phyloP scores from a whole-genome alignment of 441 rosid species.

The Pelargonium myrrhifolium region DNA sequence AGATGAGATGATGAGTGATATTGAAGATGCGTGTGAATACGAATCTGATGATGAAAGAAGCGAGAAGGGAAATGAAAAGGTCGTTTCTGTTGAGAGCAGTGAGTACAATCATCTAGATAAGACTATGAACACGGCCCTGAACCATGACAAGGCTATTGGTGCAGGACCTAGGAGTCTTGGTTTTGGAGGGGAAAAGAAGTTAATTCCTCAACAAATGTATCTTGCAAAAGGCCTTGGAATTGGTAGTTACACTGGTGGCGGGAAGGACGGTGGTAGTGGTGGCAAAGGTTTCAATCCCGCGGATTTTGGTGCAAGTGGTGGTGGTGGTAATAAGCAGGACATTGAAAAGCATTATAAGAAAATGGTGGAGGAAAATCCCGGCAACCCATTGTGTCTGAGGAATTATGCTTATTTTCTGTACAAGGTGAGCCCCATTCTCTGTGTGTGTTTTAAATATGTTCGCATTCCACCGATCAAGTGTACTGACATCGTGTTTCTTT shows the following conservation, averaged over 20 bases:
- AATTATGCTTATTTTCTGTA: constrained; percentile 56
- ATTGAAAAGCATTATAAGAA: constrained; percentile 43
- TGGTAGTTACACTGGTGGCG: constrained; percentile 15
- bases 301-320: constrained; percentile 22
- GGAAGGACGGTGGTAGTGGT: constrained; percentile 19
- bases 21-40: constrained; percentile 2
- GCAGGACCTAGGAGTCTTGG: constrained; percentile 6
- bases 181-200: constrained; percentile 17
- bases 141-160: not conserved
- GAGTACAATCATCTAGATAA: not conserved
- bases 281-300: constrained; percentile 21
- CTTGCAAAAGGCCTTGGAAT: constrained; percentile 40
- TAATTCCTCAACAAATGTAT: constrained; percentile 26
- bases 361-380: constrained; percentile 50
- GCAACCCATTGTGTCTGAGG: constrained; percentile 40
- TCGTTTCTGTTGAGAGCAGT: not conserved
- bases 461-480: not conserved
- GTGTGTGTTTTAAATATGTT: not conserved
- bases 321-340: constrained; percentile 28
- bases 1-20: constrained; percentile 10
- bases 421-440: constrained; percentile 29
- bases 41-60: constrained; percentile 9
- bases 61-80: constrained; percentile 16
- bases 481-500: not conserved
- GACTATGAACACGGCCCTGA: not conserved